Percentiles rank a stretch among this genome's conserved stretches.
These are phyloP conservation scores for Mucor saturninus DNA, from an alignment of 371 early-diverging fungal species.

Conservation along the genomic window DNA sequence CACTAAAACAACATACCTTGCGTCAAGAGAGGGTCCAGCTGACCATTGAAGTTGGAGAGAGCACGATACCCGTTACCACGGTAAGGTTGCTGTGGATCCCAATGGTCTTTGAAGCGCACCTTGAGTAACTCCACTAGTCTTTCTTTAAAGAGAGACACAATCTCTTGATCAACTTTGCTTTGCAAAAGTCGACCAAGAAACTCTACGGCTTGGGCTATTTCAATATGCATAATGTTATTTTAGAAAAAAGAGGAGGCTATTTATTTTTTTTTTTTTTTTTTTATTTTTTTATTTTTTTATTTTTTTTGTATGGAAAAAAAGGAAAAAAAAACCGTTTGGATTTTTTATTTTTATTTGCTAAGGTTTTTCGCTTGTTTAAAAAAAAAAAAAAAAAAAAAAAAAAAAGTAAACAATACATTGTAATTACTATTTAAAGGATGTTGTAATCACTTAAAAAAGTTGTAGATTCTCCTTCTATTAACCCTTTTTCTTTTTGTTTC, in stretches of 20 bases:
- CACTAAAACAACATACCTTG: constrained; percentile 32
- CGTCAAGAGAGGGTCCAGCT: constrained; percentile 66
- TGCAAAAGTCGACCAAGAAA: constrained; percentile 64
- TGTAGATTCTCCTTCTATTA: too few relatives aligned
- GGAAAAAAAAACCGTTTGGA: not conserved
- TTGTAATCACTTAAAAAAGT: too few relatives aligned
- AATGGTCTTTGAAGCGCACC: constrained; percentile 64
- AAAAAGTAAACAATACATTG: not conserved
- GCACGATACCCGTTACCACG: constrained; percentile 81
- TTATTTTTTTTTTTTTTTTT: not conserved
- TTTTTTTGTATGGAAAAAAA: not conserved
- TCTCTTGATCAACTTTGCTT: constrained; percentile 44
- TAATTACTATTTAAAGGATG: too few relatives aligned
- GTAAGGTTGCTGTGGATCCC: constrained; percentile 72
- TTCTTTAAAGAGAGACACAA: constrained; percentile 42
- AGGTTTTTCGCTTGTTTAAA: not conserved
- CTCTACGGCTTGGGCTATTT: constrained; percentile 65
- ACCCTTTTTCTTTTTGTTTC: too few relatives aligned
- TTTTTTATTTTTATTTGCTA: not conserved
- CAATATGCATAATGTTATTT: constrained; percentile 57
- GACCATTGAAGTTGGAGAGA: constrained; percentile 71
- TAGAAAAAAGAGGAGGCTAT: not conserved
- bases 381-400: not conserved
- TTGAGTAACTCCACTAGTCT: constrained; percentile 50
- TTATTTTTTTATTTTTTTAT: not conserved